These are phyloP conservation scores for Gentiana dahurica DNA, from an alignment of 257 asterid genomes.

Conservation along the genomic window DNA sequence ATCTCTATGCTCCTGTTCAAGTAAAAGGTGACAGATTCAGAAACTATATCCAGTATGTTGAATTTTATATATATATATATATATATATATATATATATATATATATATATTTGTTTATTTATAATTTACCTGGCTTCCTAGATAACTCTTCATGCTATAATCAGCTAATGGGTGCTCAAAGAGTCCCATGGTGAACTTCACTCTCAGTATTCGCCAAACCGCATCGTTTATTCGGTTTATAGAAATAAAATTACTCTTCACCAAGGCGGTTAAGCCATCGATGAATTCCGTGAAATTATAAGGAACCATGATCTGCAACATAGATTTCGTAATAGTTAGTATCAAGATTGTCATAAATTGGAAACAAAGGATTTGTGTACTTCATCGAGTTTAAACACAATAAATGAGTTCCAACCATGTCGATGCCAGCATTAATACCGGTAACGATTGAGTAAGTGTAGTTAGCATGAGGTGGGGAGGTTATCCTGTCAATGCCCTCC, in stretches of 20 bases:
- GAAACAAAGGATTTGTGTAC: neutral
- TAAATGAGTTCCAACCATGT: constrained; percentile 20
- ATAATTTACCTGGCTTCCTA: constrained; percentile 44
- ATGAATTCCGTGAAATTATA: constrained; percentile 45
- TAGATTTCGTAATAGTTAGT: neutral
- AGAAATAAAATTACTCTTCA: constrained; percentile 32
- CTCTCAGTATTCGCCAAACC: constrained; percentile 50
- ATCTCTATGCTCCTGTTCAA: constrained; percentile 24
- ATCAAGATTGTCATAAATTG: neutral
- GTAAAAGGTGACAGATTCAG: constrained; percentile 1
- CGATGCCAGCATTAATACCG: constrained; percentile 34
- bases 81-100: no score
- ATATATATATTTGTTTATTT: neutral
- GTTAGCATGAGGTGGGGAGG: constrained; percentile 29
- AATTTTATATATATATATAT: neutral
- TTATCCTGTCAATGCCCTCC: constrained; percentile 31
- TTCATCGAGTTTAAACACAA: no score
- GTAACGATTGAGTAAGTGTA: constrained; percentile 31
- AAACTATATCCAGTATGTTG: neutral
- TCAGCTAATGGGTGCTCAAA: constrained; percentile 65
- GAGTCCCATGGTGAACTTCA: constrained; percentile 57
- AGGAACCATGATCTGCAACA: constrained; percentile 62
- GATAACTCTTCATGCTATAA: constrained; percentile 49
- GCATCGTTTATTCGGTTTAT: constrained; percentile 65
- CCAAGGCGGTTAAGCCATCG: constrained; percentile 39